These are phyloP conservation scores for Coemansia sp. DNA, from an alignment of 192 early-diverging fungal species.

Conservation along the genomic window DNA sequence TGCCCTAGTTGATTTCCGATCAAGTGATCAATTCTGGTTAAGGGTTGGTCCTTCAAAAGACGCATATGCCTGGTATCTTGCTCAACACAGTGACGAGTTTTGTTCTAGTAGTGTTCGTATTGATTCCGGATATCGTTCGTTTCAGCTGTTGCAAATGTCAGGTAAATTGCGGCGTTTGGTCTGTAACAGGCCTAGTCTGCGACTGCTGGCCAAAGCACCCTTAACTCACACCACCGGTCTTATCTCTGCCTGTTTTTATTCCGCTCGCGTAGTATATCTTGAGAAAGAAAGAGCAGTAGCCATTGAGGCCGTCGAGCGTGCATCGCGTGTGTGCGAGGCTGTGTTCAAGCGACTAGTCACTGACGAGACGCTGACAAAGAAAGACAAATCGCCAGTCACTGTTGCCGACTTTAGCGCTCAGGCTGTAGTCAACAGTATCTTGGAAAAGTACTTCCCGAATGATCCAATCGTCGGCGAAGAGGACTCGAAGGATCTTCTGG, in stretches of 20 bases:
- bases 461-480: slow-evolving; percentile 97
- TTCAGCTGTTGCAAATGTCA: slow-evolving; percentile 2
- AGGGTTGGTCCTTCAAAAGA: background rate
- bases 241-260: slow-evolving; percentile 10
- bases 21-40: background rate
- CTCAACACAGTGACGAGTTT: background rate
- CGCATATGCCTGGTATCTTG: background rate
- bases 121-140: background rate
- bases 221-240: background rate
- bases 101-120: background rate
- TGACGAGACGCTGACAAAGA: slow-evolving; percentile 83
- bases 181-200: background rate
- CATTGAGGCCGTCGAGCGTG: slow-evolving; percentile 84
- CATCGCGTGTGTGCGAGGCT: slow-evolving; percentile 82
- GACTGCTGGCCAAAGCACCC: background rate
- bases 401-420: slow-evolving; percentile 97
- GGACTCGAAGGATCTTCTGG: slow-evolving; percentile 82
- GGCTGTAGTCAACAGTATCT: slow-evolving; percentile 85
- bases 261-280: slow-evolving; percentile 42
- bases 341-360: slow-evolving; percentile 83
- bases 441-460: slow-evolving; percentile 74
- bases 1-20: background rate
- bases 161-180: slow-evolving; percentile 3
- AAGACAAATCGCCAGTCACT: slow-evolving; percentile 96
- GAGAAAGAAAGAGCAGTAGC: slow-evolving; percentile 77